phyloP scores from a whole-genome alignment of 2,329 filamentous ascomycete species.

The Aspergillus floridensis region DNA sequence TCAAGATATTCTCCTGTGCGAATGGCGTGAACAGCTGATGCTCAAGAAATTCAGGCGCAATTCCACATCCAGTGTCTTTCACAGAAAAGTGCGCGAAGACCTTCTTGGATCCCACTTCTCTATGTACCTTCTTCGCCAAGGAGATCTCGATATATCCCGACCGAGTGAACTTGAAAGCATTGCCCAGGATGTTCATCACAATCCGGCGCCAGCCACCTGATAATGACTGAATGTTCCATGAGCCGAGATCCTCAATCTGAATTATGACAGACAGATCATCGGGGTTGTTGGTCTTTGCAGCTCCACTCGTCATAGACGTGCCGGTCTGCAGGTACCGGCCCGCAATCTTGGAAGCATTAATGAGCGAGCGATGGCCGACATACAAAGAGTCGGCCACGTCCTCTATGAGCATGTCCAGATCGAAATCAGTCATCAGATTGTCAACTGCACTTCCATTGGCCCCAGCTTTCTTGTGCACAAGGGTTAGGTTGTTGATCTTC shows the following conservation, averaged over 20 bases:
- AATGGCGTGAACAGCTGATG: constrained; percentile 62
- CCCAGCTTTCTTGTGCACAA: constrained; percentile 11
- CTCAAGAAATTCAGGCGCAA: constrained; percentile 57
- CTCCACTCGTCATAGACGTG: constrained; percentile 4
- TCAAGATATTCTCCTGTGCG: constrained; percentile 58
- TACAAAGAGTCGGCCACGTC: constrained; percentile 31
- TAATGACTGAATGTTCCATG: constrained; percentile 31
- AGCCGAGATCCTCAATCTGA: constrained; percentile 25
- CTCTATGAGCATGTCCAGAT: constrained; percentile 32
- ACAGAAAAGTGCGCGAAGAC: constrained; percentile 44
- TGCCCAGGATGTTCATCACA: constrained; percentile 39
- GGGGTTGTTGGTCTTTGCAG: neutral
- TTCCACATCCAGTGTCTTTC: constrained; percentile 63
- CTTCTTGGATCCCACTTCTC: constrained; percentile 10
- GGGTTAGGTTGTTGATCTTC: constrained; percentile 35
- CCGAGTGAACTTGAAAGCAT: constrained; percentile 39
- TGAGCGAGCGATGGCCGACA: constrained; percentile 22
- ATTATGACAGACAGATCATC: constrained; percentile 28
- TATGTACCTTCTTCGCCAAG: constrained; percentile 17
- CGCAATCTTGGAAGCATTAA: constrained; percentile 12
- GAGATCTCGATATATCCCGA: constrained; percentile 33
- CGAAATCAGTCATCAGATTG: constrained; percentile 30
- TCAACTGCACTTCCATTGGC: constrained; percentile 13
- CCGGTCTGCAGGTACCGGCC: constrained; percentile 14
- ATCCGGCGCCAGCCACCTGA: constrained; percentile 35